Conservation (phyloP, 139 green algal species). For the Chlamydomonas asymmetrica region DNA sequence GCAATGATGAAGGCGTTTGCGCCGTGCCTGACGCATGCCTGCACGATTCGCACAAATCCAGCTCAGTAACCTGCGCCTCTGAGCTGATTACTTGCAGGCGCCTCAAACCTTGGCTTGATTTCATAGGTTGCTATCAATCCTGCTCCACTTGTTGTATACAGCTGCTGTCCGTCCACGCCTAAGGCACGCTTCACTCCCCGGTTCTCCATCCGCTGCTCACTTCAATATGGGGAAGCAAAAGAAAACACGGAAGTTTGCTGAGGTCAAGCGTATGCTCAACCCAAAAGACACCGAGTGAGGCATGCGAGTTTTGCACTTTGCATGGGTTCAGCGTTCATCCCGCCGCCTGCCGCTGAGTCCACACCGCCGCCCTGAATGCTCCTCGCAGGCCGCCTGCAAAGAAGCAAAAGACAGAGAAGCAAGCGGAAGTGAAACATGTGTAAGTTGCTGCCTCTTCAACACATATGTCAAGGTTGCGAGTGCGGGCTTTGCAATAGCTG, state of each 20-base stretch:
- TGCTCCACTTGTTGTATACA: too few species aligned
- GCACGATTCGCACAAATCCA: too few species aligned
- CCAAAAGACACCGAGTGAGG: conserved; percentile 84
- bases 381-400: conserved; percentile 20
- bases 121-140: too few species aligned
- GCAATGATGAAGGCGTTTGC: too few species aligned
- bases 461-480: background rate
- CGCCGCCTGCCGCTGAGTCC: background rate
- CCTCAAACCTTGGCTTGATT: too few species aligned
- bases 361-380: background rate
- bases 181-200: too few species aligned
- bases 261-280: conserved; percentile 93
- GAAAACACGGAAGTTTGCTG: conserved; percentile 95
- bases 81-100: too few species aligned
- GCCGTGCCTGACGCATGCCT: too few species aligned
- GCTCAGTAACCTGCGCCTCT: too few species aligned
- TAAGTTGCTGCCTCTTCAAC: conserved; percentile 10
- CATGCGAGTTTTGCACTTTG: background rate
- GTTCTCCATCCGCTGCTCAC: too few species aligned
- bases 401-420: conserved; percentile 29
- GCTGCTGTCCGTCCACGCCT: too few species aligned
- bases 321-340: background rate
- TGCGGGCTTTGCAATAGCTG: too few species aligned
- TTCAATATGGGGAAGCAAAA: conserved; percentile 94
- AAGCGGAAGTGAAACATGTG: conserved; percentile 28